These are phyloP conservation scores for Xylaria curta DNA, from an alignment of 495 filamentous ascomycete genomes.

Conservation along the genomic window DNA sequence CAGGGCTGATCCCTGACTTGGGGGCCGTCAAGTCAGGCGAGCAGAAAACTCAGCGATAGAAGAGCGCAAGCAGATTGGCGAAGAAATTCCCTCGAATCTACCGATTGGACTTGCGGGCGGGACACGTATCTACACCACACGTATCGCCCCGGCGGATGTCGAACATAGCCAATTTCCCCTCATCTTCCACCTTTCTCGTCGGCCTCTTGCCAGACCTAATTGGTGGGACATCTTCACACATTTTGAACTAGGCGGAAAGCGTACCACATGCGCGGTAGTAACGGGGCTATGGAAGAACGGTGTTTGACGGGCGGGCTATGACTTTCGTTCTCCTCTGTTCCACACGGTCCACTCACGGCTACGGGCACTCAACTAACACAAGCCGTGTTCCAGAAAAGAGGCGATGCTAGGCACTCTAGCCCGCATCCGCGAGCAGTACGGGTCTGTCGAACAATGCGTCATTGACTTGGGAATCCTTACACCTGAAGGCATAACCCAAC, in stretches of 20 bases:
- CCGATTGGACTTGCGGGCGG: not conserved
- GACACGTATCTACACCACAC: not conserved
- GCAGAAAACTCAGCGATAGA: not conserved
- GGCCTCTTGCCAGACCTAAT: not conserved
- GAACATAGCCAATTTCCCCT: not conserved
- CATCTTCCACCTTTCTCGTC: not conserved
- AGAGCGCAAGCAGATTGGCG: not conserved
- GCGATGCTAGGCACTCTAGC: conserved; percentile 61
- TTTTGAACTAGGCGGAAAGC: not conserved
- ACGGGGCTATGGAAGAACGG: not conserved
- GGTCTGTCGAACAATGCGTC: conserved; percentile 63
- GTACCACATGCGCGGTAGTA: not conserved
- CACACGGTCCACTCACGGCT: not conserved
- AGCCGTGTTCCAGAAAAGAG: conserved; percentile 46
- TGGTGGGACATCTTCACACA: not conserved
- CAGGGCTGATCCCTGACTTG: conserved; percentile 9
- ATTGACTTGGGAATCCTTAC: conserved; percentile 58
- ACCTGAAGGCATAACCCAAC: conserved; percentile 53
- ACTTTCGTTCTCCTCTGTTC: not conserved
- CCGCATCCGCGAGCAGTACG: conserved; percentile 59
- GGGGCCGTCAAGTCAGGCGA: not conserved
- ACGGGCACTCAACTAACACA: conserved; percentile 1
- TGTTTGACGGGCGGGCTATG: not conserved
- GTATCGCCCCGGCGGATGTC: not conserved
- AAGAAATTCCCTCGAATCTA: not conserved